Percentiles rank a stretch among this genome's conserved stretches.
These are phyloP conservation scores for Thalia dealbata DNA, from an alignment of 176 grass and related monocot genomes.

Conservation along the genomic window DNA sequence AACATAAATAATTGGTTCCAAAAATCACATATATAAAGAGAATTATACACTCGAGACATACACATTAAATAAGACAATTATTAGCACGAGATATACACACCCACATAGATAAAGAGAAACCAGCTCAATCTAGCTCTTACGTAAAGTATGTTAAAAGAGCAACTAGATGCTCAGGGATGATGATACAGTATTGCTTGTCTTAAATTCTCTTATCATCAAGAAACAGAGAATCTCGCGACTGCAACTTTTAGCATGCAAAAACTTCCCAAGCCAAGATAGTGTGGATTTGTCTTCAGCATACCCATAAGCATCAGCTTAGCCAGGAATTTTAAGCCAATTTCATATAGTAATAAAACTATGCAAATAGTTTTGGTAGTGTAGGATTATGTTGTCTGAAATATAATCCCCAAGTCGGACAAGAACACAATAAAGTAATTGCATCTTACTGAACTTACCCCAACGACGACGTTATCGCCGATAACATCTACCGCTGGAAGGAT, in stretches of 20 bases:
- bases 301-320: neutral
- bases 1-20: too few relatives aligned
- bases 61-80: neutral
- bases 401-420: neutral
- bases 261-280: neutral
- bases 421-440: neutral
- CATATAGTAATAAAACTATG: neutral
- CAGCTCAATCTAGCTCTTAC: neutral
- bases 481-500: slow-evolving; percentile 91
- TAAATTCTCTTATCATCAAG: too few relatives aligned
- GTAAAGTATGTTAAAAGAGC: too few relatives aligned
- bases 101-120: neutral
- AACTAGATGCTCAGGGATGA: too few relatives aligned
- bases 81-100: neutral
- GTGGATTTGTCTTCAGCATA: neutral
- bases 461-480: slow-evolving; percentile 48
- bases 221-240: neutral
- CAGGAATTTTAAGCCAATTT: neutral
- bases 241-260: neutral
- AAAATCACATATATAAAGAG: neutral
- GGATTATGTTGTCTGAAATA: neutral
- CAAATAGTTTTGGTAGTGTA: neutral
- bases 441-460: slow-evolving; percentile 51
- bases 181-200: too few relatives aligned
- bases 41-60: neutral